Evolutionary conservation across 1,284 basidiomycete species (phyloP).

Genomic region (Austropuccinia psidii): DNA sequence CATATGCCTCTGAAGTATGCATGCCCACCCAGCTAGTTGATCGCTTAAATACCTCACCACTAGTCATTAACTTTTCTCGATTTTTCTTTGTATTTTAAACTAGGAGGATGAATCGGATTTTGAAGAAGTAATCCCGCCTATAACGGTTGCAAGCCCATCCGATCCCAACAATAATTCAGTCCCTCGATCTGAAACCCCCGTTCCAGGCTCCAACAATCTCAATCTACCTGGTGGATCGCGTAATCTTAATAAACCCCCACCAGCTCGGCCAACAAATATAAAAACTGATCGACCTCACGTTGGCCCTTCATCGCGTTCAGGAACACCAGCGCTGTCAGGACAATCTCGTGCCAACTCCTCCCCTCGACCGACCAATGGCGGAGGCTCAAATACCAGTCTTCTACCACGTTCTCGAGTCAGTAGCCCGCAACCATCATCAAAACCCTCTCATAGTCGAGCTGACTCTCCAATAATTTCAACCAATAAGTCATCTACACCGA

Average conservation of each 20-base stretch:
- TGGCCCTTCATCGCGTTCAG: conserved; percentile 25
- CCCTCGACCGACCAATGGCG: neutral
- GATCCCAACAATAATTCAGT: conserved; percentile 3
- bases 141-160: neutral
- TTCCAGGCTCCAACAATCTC: conserved; percentile 14
- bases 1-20: conserved; percentile 33
- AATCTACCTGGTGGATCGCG: neutral
- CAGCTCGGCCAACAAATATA: neutral
- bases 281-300: conserved; percentile 22
- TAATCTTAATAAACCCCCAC: conserved; percentile 6
- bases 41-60: neutral
- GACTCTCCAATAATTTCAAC: conserved; percentile 10
- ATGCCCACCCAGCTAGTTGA: neutral
- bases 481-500: neutral
- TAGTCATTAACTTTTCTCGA: neutral
- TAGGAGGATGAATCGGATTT: conserved; percentile 37
- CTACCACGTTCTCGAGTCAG: conserved; percentile 16
- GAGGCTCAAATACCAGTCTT: neutral
- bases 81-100: neutral
- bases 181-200: conserved; percentile 28
- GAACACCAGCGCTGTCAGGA: conserved; percentile 6
- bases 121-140: conserved; percentile 23
- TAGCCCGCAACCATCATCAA: conserved; percentile 29
- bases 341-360: conserved; percentile 22
- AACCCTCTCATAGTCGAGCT: conserved; percentile 7